Conservation (phyloP, 768 basidiomycete species). For the Tylopilus intermedius region DNA sequence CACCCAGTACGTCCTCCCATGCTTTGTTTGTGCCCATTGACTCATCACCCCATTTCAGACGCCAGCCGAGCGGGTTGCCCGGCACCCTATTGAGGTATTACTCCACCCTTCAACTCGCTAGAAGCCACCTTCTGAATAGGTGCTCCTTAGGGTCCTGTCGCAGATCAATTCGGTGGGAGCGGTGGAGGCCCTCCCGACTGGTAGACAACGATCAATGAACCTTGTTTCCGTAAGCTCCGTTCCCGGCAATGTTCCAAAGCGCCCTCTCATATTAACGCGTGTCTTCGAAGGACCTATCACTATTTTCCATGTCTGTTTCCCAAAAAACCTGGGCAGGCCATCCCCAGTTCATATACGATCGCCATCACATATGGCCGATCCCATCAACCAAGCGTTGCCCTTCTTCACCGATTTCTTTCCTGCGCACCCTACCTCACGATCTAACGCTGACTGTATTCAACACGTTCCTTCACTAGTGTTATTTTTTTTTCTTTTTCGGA, state of each 20-base stretch:
- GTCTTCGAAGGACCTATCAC: slow-evolving; percentile 2
- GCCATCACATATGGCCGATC: slow-evolving; percentile 5
- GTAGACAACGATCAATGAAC: slow-evolving; percentile 10
- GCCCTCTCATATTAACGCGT: slow-evolving; percentile 3
- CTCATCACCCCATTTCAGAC: slow-evolving; percentile 10
- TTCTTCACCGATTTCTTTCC: slow-evolving; percentile 2
- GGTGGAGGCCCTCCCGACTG: slow-evolving; percentile 24
- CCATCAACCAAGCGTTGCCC: background rate
- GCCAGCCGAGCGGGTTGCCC: slow-evolving; percentile 6
- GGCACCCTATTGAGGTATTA: slow-evolving; percentile 11
- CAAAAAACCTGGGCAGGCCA: slow-evolving; percentile 9
- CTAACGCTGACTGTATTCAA: slow-evolving; percentile 8
- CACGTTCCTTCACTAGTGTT: slow-evolving; percentile 4
- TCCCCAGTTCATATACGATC: slow-evolving; percentile 10
- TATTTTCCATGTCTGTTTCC: background rate
- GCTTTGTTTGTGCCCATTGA: background rate
- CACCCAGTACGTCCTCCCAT: slow-evolving; percentile 16
- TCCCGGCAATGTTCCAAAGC: background rate
- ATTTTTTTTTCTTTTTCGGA: background rate
- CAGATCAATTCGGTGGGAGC: slow-evolving; percentile 19
- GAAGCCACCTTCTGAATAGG: slow-evolving; percentile 1
- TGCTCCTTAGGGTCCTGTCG: slow-evolving; percentile 13
- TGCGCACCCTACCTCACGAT: background rate
- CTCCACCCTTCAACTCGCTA: background rate
- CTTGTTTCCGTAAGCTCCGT: slow-evolving; percentile 10